Evolutionary conservation across 2,329 filamentous ascomycete species (phyloP), one percentile per base, ranked within the genome.

Genomic region (Colletotrichum gigasporum): DNA sequence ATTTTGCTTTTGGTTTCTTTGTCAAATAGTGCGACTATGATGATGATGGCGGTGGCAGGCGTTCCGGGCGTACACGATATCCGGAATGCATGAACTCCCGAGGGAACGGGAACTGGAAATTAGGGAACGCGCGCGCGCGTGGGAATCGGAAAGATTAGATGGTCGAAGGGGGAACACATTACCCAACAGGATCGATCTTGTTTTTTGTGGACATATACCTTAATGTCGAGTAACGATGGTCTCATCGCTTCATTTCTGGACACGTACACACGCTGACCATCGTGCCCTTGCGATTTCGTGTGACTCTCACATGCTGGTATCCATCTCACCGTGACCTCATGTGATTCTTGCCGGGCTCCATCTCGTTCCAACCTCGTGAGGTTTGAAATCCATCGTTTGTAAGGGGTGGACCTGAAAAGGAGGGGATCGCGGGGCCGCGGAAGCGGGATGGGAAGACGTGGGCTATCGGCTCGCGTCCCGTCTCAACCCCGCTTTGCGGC

Each of bases 41-140:
- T n/a, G n/a, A n/a, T n/a, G n/a, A n/a, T n/a, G 39, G 20, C 39
- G 9, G 39, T 7, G 14, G 39, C 18, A 11, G 63, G 63, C 52
- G 52, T 63, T 63, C 51, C 58, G 52, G 61, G 59, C 59, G 59
- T 62, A 65, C 56, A 65, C 57, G 56, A 55, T 44, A 55, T 30
- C 48, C 50, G 42, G 56, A 35, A 47, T n/a, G 34, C 48, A 54
- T 53, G 9, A n/a, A 11, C 18, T 11, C n/a, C 18, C 8, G 41
- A 44, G 9, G 26, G 35, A 10, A 28, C 20, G 41, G n/a, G 35
- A 14, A 26, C 24, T 24, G 45, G 26, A 14, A 48, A 47, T 22
- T 4, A 12, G 18, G 20, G 7, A 51, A 28, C 22, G 34, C 14
- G 16, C n/a, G 48, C 35, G 37, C 14, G 37, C 12, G 16, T 5